These are phyloP conservation scores for Fusarium floridanum DNA, from an alignment of 2,329 filamentous ascomycete genomes.

Conservation along the genomic window DNA sequence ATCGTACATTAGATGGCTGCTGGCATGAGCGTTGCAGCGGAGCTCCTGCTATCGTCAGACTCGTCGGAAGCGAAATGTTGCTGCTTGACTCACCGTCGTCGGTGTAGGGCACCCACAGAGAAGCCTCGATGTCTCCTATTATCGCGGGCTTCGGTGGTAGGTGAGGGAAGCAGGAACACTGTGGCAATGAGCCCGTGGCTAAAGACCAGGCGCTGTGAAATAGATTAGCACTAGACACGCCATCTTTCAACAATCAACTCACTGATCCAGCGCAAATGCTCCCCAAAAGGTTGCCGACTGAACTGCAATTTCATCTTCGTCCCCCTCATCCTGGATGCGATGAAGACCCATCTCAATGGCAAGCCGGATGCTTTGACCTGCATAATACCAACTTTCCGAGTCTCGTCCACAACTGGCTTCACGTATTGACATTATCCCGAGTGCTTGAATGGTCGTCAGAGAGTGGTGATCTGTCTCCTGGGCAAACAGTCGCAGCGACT, in stretches of 20 bases:
- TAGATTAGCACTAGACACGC: constrained; percentile 34
- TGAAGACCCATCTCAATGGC: constrained; percentile 80
- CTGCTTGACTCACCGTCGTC: constrained; percentile 63
- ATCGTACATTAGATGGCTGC: constrained; percentile 76
- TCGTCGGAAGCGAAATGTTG: not conserved
- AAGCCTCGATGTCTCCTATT: constrained; percentile 71
- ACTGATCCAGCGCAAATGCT: constrained; percentile 74
- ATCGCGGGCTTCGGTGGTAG: constrained; percentile 71
- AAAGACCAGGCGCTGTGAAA: constrained; percentile 71
- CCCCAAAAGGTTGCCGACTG: constrained; percentile 73
- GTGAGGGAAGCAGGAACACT: constrained; percentile 69
- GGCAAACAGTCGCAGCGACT: constrained; percentile 72
- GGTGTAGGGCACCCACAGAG: constrained; percentile 70
- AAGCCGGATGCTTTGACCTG: constrained; percentile 78
- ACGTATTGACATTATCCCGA: constrained; percentile 81
- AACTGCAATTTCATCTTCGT: constrained; percentile 69
- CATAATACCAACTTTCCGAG: constrained; percentile 79
- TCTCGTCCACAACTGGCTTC: constrained; percentile 80
- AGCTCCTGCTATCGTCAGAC: constrained; percentile 55
- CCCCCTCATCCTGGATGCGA: constrained; percentile 60
- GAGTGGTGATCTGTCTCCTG: constrained; percentile 70
- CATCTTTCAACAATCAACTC: constrained; percentile 48
- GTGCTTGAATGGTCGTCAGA: constrained; percentile 79
- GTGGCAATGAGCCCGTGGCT: constrained; percentile 72
- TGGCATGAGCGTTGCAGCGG: constrained; percentile 68